Conservation (phyloP, 2,329 filamentous ascomycete genomes). For the Trichoderma pleuroti region DNA sequence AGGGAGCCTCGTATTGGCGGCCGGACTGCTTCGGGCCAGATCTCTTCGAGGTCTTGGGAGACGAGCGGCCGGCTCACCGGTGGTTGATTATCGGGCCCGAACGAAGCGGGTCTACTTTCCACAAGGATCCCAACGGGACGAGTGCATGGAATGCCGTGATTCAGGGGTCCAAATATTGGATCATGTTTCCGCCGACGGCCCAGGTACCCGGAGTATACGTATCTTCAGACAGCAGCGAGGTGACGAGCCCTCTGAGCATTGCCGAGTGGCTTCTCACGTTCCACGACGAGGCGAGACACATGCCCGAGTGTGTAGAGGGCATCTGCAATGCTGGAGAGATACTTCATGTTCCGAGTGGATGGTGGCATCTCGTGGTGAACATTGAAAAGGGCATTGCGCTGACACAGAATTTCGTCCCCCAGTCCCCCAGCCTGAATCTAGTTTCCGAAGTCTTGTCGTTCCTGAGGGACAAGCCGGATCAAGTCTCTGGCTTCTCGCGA, state of each 20-base stretch:
- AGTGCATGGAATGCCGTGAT: slow-evolving; percentile 94
- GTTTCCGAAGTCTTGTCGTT: slow-evolving; percentile 75
- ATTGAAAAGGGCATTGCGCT: slow-evolving; percentile 79
- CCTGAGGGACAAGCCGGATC: slow-evolving; percentile 74
- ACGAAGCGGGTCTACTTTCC: slow-evolving; percentile 87
- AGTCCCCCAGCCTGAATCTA: slow-evolving; percentile 51
- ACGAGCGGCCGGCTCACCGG: slow-evolving; percentile 77
- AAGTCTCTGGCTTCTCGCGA: slow-evolving; percentile 80
- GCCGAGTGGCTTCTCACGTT: slow-evolving; percentile 95
- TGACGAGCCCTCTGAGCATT: slow-evolving; percentile 89
- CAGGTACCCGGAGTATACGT: slow-evolving; percentile 87
- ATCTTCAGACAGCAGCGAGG: slow-evolving; percentile 83
- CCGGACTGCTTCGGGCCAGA: slow-evolving; percentile 85
- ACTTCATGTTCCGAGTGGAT: slow-evolving; percentile 86
- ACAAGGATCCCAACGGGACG: slow-evolving; percentile 73
- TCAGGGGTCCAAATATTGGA: slow-evolving; percentile 92
- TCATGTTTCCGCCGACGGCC: slow-evolving; percentile 85
- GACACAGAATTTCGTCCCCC: slow-evolving; percentile 92
- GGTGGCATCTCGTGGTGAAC: slow-evolving; percentile 97
- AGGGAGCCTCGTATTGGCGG: slow-evolving; percentile 64
- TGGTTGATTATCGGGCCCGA: slow-evolving; percentile 91
- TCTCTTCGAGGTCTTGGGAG: slow-evolving; percentile 73
- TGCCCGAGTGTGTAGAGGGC: slow-evolving; percentile 77
- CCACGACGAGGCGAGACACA: slow-evolving; percentile 73
- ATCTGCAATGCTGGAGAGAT: slow-evolving; percentile 83